phyloP scores from a whole-genome alignment of 2,329 filamentous ascomycete species.

The Cladosporium sp. region DNA sequence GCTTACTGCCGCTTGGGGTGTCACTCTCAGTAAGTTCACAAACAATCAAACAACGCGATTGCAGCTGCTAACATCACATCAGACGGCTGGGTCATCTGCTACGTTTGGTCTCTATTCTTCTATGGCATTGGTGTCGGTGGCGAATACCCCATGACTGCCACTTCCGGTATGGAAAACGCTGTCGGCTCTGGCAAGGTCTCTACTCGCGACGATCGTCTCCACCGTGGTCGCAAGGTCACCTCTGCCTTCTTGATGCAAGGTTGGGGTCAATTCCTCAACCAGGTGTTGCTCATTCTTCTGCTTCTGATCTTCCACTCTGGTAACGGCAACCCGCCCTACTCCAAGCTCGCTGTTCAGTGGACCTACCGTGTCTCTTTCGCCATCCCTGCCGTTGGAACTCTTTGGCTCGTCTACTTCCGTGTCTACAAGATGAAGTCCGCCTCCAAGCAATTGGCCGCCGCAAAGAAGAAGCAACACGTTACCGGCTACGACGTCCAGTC shows the following conservation, averaged over 20 bases:
- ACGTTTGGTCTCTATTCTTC: slow-evolving; percentile 91
- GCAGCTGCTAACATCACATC: slow-evolving; percentile 11
- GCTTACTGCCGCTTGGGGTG: slow-evolving; percentile 86
- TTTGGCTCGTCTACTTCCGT: slow-evolving; percentile 96
- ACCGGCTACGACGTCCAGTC: slow-evolving; percentile 91
- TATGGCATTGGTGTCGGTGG: slow-evolving; percentile 72
- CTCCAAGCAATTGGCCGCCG: slow-evolving; percentile 72
- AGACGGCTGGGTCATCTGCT: slow-evolving; percentile 96
- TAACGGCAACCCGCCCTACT: slow-evolving; percentile 72
- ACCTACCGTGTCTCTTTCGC: slow-evolving; percentile 91
- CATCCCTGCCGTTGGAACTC: slow-evolving; percentile 81
- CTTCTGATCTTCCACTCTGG: slow-evolving; percentile 86
- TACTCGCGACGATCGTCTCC: slow-evolving; percentile 85
- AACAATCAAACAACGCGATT: background rate
- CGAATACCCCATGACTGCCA: slow-evolving; percentile 96
- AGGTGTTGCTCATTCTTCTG: slow-evolving; percentile 79
- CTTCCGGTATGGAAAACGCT: slow-evolving; percentile 76
- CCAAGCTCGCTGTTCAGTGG: slow-evolving; percentile 72
- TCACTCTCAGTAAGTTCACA: slow-evolving; percentile 51
- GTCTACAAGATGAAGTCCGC: slow-evolving; percentile 90
- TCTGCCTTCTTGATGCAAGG: slow-evolving; percentile 97
- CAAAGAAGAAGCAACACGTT: slow-evolving; percentile 81
- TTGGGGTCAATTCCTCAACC: slow-evolving; percentile 95
- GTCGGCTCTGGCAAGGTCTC: slow-evolving; percentile 82
- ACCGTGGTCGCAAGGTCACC: slow-evolving; percentile 93